Percentiles rank a stretch among this genome's conserved stretches.
phyloP scores from a whole-genome alignment of 768 basidiomycete species.

The Collybiopsis confluens region DNA sequence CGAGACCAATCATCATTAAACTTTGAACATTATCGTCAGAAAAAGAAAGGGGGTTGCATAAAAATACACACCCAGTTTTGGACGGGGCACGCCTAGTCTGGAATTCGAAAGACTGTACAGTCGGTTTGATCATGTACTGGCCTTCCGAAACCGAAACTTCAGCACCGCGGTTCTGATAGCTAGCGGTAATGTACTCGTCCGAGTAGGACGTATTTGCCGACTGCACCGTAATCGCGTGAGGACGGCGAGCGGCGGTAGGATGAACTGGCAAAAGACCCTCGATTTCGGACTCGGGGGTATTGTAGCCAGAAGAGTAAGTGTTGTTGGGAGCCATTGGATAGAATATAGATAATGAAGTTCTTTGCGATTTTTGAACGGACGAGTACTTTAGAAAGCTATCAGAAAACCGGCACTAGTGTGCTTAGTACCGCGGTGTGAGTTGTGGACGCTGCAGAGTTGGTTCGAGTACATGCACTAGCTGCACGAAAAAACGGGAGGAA shows the following conservation, averaged over 20 bases:
- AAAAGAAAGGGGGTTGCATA: conserved; percentile 6
- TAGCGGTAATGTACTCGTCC: conserved; percentile 78
- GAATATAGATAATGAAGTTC: conserved; percentile 19
- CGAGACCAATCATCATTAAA: conserved; percentile 94
- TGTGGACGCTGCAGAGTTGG: conserved; percentile 87
- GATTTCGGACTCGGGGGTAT: conserved; percentile 67
- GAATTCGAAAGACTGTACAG: conserved; percentile 82
- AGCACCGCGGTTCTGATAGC: conserved; percentile 77
- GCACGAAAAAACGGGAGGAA: conserved; percentile 23
- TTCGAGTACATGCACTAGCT: conserved; percentile 89
- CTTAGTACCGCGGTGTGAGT: conserved; percentile 81
- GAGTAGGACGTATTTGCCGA: conserved; percentile 79
- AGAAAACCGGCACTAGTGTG: conserved; percentile 75
- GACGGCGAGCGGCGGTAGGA: conserved; percentile 80
- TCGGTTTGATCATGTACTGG: conserved; percentile 75
- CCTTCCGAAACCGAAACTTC: conserved; percentile 67
- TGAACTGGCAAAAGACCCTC: conserved; percentile 71
- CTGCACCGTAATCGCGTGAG: conserved; percentile 72
- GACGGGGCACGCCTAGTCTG: conserved; percentile 81
- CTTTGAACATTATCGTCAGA: conserved; percentile 24
- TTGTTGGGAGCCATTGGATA: conserved; percentile 46
- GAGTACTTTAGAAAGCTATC: conserved; percentile 38
- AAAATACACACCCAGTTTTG: conserved; percentile 79
- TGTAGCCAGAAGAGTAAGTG: conserved; percentile 59
- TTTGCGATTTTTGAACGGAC: conserved; percentile 24